Conservation (phyloP, 139 green algal species). For the Tetradesmus obliquus region DNA sequence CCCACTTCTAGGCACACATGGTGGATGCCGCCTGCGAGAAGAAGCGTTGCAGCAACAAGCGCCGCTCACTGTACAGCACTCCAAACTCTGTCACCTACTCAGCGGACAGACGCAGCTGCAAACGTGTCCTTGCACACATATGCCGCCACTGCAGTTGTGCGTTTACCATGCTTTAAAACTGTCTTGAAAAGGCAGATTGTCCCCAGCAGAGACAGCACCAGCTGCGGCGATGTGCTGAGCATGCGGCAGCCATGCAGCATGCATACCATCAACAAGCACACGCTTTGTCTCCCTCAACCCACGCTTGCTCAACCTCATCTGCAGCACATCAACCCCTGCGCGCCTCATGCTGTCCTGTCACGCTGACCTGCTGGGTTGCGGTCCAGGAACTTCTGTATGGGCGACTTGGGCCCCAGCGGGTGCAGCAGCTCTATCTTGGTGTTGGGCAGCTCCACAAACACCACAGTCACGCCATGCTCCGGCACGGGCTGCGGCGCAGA, state of each 20-base stretch:
- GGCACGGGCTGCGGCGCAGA: slow-evolving; percentile 40
- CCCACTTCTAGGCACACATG: slow-evolving; percentile 77
- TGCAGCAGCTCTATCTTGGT: slow-evolving; percentile 76
- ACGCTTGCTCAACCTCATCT: not conserved
- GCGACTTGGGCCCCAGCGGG: slow-evolving; percentile 65
- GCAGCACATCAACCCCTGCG: not conserved
- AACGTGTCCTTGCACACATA: too few species aligned
- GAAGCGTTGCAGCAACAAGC: not conserved
- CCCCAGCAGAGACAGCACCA: too few species aligned
- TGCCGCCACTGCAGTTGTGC: too few species aligned
- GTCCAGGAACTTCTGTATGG: slow-evolving; percentile 67
- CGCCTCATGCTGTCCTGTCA: not conserved
- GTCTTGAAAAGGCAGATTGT: too few species aligned
- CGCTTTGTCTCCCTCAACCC: too few species aligned
- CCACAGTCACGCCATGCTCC: slow-evolving; percentile 71
- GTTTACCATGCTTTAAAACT: too few species aligned
- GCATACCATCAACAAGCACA: too few species aligned
- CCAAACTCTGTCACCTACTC: not conserved
- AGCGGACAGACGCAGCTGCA: too few species aligned
- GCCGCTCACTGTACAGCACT: too few species aligned
- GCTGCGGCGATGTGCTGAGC: too few species aligned
- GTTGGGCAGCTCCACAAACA: slow-evolving; percentile 76
- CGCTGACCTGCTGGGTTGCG: slow-evolving; percentile 54
- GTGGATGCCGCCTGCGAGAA: slow-evolving; percentile 66
- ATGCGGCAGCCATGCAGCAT: too few species aligned